Percentiles rank a stretch among this genome's conserved stretches.
phyloP scores from a whole-genome alignment of 1,139 yeast genomes.

The Debaryomyces singareniensis region DNA sequence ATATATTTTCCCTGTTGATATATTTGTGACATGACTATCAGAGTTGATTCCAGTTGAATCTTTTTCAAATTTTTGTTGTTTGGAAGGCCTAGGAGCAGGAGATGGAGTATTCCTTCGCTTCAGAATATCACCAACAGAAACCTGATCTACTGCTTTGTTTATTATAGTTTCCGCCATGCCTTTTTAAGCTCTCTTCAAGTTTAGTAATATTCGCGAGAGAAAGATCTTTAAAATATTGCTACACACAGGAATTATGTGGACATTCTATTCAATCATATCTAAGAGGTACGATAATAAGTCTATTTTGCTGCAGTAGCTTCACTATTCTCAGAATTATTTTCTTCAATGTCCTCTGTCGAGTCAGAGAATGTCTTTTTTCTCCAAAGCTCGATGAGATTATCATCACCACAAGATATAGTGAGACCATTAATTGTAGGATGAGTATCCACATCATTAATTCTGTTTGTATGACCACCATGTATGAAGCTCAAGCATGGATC shows the following conservation, averaged over 20 bases:
- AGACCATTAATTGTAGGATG: conserved; percentile 41
- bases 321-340: conserved; percentile 7
- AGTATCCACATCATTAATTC: conserved; percentile 44
- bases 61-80: conserved; percentile 1
- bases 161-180: too few relatives aligned
- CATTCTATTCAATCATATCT: too few relatives aligned
- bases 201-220: too few relatives aligned
- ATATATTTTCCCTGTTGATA: too few relatives aligned
- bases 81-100: conserved; percentile 3
- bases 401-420: conserved; percentile 46
- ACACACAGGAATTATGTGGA: too few relatives aligned
- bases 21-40: too few relatives aligned
- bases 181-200: too few relatives aligned
- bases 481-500: conserved; percentile 59
- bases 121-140: too few relatives aligned
- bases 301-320: too few relatives aligned
- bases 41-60: conserved; percentile 1
- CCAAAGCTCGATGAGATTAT: conserved; percentile 48
- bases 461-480: conserved; percentile 55
- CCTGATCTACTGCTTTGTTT: too few relatives aligned
- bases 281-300: too few relatives aligned
- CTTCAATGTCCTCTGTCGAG: conserved; percentile 37
- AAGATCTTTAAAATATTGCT: too few relatives aligned
- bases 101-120: conserved; percentile 6
- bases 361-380: conserved; percentile 40